A percentile compares a stretch with the other conserved stretches of the same genome.
Evolutionary conservation across 257 asterid genomes (phyloP).

Genomic region (Ligustrum vulgare): DNA sequence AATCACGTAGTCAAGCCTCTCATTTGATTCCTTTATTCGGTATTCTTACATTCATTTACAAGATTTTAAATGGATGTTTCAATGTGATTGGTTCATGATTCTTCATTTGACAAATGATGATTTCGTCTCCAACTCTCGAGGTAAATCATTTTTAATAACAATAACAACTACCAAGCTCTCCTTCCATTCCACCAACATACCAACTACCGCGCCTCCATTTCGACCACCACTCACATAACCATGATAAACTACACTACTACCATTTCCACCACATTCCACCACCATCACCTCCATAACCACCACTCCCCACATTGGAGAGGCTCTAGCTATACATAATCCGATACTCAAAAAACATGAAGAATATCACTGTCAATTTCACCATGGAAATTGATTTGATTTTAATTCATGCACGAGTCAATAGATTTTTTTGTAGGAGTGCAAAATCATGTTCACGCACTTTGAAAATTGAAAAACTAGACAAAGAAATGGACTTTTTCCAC

Average conservation of each 20-base stretch:
- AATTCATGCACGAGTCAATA: constrained; percentile 30
- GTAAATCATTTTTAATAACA: no score
- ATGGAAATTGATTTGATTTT: constrained; percentile 15
- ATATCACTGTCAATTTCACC: constrained; percentile 35
- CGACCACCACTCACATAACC: constrained; percentile 20
- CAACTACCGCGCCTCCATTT: constrained; percentile 4
- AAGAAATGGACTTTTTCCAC: constrained; percentile 42
- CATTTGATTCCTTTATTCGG: no score
- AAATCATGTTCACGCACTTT: constrained; percentile 38
- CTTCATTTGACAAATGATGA: no score
- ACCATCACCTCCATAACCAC: constrained; percentile 36
- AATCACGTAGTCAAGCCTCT: no score
- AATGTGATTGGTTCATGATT: no score
- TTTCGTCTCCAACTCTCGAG: no score
- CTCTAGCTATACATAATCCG: constrained; percentile 47
- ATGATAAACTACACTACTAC: constrained; percentile 6
- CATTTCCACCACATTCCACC: constrained; percentile 27
- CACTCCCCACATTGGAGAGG: constrained; percentile 40
- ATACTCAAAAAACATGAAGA: constrained; percentile 40
- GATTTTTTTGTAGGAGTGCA: constrained; percentile 45
- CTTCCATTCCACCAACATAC: constrained; percentile 15
- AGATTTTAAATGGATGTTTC: no score
- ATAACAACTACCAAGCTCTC: background rate
- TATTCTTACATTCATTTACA: no score
- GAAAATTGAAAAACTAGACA: constrained; percentile 21